Conservation (phyloP, 805 yeast species). For the Peterozyma xylosa region DNA sequence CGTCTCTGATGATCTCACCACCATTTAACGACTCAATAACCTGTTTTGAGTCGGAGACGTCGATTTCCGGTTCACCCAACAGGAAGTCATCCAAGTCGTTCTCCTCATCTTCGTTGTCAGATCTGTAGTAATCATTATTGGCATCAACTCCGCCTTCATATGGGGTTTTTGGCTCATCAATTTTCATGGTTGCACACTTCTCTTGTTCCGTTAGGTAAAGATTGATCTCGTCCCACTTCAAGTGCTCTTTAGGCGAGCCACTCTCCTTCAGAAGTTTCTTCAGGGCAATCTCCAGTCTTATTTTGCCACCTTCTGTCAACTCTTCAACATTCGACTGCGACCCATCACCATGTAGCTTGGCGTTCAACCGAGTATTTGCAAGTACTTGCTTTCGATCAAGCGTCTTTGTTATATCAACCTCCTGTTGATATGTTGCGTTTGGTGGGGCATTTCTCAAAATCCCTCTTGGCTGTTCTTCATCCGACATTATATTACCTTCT, state of each 20-base stretch:
- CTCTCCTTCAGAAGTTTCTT: conserved; percentile 19
- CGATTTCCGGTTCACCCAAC: conserved; percentile 50
- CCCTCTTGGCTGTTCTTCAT: conserved; percentile 18
- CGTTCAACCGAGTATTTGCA: conserved; percentile 71
- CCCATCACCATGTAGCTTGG: conserved; percentile 33
- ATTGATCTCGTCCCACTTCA: conserved; percentile 84
- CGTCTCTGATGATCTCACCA: conserved; percentile 27
- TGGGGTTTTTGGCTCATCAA: conserved; percentile 95
- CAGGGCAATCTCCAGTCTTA: conserved; percentile 37
- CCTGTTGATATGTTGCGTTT: conserved; percentile 13
- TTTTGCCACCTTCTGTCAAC: conserved; percentile 34
- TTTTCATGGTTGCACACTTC: conserved; percentile 66
- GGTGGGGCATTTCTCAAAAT: conserved; percentile 23
- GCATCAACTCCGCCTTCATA: conserved; percentile 87
- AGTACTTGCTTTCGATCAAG: conserved; percentile 61
- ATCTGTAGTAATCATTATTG: conserved; percentile 68
- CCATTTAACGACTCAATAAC: conserved; percentile 27
- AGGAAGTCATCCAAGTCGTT: conserved; percentile 39
- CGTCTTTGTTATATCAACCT: conserved; percentile 13
- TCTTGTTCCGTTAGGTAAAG: conserved; percentile 68
- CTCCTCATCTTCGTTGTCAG: conserved; percentile 53
- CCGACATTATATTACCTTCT: not conserved
- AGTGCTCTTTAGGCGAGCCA: conserved; percentile 31
- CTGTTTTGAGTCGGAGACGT: conserved; percentile 20
- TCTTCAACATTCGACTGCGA: not conserved